These are phyloP conservation scores for Rhizophora apiculata DNA, from an alignment of 345 rosid species.

Conservation along the genomic window DNA sequence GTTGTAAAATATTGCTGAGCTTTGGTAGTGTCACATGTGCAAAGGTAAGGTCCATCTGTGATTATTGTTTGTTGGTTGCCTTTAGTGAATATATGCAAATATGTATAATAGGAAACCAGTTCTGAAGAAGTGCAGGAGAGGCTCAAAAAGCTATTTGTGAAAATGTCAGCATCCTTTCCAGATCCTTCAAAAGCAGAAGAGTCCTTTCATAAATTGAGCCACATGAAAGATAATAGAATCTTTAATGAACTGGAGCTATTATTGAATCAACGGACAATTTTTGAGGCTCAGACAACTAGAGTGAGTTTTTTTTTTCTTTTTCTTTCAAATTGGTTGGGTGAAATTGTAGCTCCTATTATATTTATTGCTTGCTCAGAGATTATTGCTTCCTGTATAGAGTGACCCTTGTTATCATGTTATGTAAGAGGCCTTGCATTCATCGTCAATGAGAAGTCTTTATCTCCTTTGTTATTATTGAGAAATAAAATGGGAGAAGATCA, in stretches of 20 bases:
- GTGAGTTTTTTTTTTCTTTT: constrained; percentile 35
- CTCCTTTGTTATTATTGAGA: no score
- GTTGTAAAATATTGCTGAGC: not conserved
- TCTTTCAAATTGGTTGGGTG: constrained; percentile 8
- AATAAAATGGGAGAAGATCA: no score
- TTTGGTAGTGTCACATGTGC: no score
- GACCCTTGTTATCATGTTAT: no score
- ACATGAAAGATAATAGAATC: constrained; percentile 55
- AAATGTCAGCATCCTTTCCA: constrained; percentile 74
- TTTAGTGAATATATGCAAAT: constrained; percentile 1
- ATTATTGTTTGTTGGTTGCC: no score
- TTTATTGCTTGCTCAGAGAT: not conserved
- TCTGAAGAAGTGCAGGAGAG: constrained; percentile 49
- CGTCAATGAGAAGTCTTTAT: no score
- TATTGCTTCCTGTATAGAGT: not conserved
- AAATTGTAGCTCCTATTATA: not conserved
- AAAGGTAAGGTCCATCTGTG: no score
- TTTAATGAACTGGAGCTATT: constrained; percentile 50
- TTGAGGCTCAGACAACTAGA: constrained; percentile 38
- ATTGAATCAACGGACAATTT: constrained; percentile 44
- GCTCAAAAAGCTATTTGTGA: constrained; percentile 41
- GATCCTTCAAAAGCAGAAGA: constrained; percentile 76
- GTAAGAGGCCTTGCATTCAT: no score
- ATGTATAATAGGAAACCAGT: constrained; percentile 46
- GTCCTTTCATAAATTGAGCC: constrained; percentile 58